These are phyloP conservation scores for Candolleomyces efflorescens DNA, from an alignment of 768 basidiomycete genomes.

Conservation along the genomic window DNA sequence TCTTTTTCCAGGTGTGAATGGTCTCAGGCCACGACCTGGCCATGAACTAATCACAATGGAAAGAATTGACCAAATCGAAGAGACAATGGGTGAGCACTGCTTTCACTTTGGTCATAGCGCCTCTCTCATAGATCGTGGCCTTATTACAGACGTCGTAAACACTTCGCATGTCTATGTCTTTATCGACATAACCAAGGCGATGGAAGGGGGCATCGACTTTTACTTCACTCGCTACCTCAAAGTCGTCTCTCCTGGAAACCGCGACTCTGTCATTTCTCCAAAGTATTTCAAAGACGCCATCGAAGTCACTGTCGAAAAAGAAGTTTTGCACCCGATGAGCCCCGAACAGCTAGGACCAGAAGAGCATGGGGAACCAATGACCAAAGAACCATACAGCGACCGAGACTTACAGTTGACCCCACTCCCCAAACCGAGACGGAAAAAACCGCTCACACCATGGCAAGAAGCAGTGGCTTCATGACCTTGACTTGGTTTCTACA, in stretches of 20 bases:
- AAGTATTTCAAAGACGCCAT: conserved; percentile 8
- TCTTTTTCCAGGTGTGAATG: not conserved
- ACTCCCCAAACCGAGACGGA: too few species aligned
- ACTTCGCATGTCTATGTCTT: conserved; percentile 11
- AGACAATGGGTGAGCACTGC: not conserved
- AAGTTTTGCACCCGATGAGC: not conserved
- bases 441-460: too few species aligned
- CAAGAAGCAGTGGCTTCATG: too few species aligned
- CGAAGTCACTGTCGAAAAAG: conserved; percentile 3
- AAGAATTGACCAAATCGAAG: not conserved
- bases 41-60: not conserved
- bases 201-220: conserved; percentile 14
- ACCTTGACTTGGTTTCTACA: too few species aligned
- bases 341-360: too few species aligned
- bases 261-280: conserved; percentile 6
- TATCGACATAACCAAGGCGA: conserved; percentile 12
- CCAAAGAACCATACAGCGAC: too few species aligned
- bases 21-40: not conserved
- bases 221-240: conserved; percentile 8
- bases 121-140: not conserved
- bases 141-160: not conserved
- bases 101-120: not conserved
- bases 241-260: conserved; percentile 12
- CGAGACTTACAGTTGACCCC: too few species aligned
- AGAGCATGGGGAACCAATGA: too few species aligned